Evolutionary conservation across 495 filamentous ascomycete genomes (phyloP), one percentile per base, ranked within the genome.

Genomic region (Aspergillus indologenus): DNA sequence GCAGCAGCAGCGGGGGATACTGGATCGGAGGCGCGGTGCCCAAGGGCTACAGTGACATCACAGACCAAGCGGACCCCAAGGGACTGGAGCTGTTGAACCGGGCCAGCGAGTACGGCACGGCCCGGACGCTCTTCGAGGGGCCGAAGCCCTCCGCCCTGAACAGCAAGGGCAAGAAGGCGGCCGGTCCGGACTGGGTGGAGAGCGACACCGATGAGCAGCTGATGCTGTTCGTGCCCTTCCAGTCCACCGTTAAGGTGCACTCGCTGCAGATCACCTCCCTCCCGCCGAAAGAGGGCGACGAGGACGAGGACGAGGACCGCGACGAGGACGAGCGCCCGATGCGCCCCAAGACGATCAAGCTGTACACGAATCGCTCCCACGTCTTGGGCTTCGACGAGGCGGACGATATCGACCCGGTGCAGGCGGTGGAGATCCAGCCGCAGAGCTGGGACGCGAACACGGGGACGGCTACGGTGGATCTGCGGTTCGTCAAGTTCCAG

Each of bases 201-300:
- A 96, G 90, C 68, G 95, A 97, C 68, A 96, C 92, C n/a, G 94
- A 98, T 70, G 91, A 97, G 77, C 95, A 98, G 80, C 72, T 98
- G 59, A 90, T 98, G 87, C 83, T 98, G 53, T 97, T 88, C 70
- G 78, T 96, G 49, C 94, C 94, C 9, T 96, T 98, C 73, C 86
- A 91, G 71, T 85, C 88, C 11, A 90, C 87, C 49, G 65, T 96
- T 58, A 98, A 98, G 79, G 82, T 97, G 26, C 92, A 96, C 69
- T 91, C 91, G 5, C 71, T 98, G 46, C 83, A 98, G 68, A 81
- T 98, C 59, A 98, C 95, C 6, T 97, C 92, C 17, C 66, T 91
- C 19, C 87, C 88, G 2, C 83, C 87, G 7, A 59, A 69, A 2
- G 34, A 40, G 0, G 69, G 68, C 29, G 74, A 75, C 8, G 61